phyloP scores from a whole-genome alignment of 306 rosid species.

The Trifolium pratense region DNA sequence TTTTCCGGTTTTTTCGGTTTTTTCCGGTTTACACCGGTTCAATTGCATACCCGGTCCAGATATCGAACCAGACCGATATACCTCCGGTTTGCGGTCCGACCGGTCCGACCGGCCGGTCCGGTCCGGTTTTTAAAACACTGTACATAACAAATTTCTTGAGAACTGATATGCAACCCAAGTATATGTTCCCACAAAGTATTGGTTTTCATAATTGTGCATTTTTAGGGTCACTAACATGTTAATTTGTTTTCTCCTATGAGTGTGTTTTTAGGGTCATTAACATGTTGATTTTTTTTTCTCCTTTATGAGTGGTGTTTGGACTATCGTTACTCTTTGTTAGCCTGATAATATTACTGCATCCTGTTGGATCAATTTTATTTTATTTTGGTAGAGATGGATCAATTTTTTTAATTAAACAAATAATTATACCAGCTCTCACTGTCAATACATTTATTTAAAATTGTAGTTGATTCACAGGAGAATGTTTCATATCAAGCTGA shows the following conservation, averaged over 20 bases:
- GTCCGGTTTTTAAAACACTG: no score
- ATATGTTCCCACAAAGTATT: neutral
- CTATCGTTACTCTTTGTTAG: neutral
- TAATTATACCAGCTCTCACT: neutral
- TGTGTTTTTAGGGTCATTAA: neutral
- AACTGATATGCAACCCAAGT: neutral
- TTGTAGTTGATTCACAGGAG: neutral
- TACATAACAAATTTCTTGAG: no score
- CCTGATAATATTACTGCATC: neutral
- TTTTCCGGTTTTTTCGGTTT: no score
- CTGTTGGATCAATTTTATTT: neutral
- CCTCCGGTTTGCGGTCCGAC: no score
- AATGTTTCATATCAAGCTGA: neutral
- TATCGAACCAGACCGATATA: no score
- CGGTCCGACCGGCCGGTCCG: no score
- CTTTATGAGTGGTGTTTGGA: neutral
- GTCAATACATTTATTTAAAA: neutral
- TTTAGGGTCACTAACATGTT: no score
- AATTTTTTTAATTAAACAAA: no score
- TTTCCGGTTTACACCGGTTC: no score
- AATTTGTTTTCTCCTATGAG: no score
- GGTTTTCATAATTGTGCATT: neutral
- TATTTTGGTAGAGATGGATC: no score
- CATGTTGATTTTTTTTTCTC: neutral
- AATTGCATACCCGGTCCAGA: no score